These are phyloP conservation scores for Pleurostoma richardsiae DNA, from an alignment of 2,329 filamentous ascomycete species.

Conservation along the genomic window DNA sequence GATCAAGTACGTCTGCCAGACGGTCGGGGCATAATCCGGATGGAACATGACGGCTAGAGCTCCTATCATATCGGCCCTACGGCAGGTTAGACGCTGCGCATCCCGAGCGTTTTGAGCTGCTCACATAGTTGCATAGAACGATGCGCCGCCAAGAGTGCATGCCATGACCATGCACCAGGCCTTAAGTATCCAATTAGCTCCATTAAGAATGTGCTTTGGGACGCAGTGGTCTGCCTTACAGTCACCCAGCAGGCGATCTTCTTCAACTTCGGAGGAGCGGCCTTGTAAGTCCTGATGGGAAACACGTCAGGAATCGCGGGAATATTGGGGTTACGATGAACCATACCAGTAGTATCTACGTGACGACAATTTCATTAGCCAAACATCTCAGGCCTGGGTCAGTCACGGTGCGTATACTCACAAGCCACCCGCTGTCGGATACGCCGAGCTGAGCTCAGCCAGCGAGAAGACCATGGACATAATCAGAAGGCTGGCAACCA, in stretches of 20 bases:
- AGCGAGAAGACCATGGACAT: not conserved
- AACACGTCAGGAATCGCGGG: not conserved
- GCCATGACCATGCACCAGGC: not conserved
- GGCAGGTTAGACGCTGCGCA: no score
- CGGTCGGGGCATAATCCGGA: not conserved
- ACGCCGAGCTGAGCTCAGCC: not conserved
- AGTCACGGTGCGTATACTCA: not conserved
- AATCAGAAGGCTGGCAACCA: not conserved
- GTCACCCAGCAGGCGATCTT: not conserved
- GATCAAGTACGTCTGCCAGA: not conserved
- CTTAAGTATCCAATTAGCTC: not conserved
- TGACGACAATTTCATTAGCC: no score
- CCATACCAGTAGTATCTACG: not conserved
- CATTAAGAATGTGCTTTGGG: not conserved
- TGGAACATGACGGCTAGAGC: not conserved
- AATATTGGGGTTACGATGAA: not conserved
- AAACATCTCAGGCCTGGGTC: no score
- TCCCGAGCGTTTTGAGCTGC: no score
- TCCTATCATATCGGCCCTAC: not conserved
- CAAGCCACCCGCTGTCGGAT: not conserved
- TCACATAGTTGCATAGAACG: not conserved
- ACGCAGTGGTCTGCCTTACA: not conserved
- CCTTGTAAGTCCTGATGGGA: not conserved
- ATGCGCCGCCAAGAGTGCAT: not conserved
- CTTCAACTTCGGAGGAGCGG: not conserved